Base-by-base conservation (phyloP, 225 moss, liverwort and hornwort genomes). In the Sphagnum contortum region DNA sequence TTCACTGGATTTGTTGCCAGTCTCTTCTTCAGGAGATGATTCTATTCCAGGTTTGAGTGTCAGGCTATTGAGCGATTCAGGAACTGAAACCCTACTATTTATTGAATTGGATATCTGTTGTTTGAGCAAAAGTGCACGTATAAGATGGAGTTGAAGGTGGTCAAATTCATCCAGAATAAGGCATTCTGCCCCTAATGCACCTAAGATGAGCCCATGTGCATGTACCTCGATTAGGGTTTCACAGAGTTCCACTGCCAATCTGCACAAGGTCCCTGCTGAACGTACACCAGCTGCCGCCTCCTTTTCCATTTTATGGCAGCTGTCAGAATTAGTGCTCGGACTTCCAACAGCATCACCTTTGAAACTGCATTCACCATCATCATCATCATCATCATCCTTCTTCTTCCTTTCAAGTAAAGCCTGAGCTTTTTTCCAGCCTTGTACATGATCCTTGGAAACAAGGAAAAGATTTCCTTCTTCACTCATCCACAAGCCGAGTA, bases 401-500 rank as follows among this genome's bases (percentile, higher is more conserved):
- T 29, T 29, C 29, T 29, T 29, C 29, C 29, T 29, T 29, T 29
- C 29, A 29, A 29, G 29, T 29, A 29, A 29, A 29, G 1, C 29
- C 29, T 29, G 29, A 29, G 77, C 72, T 66, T 71, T 73, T 52
- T 63, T n/a, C 47, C 78, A 58, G 61, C 75, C 85, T 68, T 70
- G 70, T 57, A 49, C 55, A 60, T 68, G 55, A 49, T 70, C 67
- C 65, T 84, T 87, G 55, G 78, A 83, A 68, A 89, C 87, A 49
- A 91, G 75, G 66, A 78, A 94, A 48, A 94, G 71, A 3, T 48
- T n/a, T 6, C 78, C 69, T 52, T 81, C 70, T 5, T 64, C 68
- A 70, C 81, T 85, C 83, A 86, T 80, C 91, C 91, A 94, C 49
- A 89, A 57, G 8, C 91, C 91, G 52, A 77, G 70, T 14, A 86